Evolutionary conservation across 2,329 filamentous ascomycete genomes (phyloP), one percentile per base, ranked within the genome.

Genomic region (Alternaria gansuensis): DNA sequence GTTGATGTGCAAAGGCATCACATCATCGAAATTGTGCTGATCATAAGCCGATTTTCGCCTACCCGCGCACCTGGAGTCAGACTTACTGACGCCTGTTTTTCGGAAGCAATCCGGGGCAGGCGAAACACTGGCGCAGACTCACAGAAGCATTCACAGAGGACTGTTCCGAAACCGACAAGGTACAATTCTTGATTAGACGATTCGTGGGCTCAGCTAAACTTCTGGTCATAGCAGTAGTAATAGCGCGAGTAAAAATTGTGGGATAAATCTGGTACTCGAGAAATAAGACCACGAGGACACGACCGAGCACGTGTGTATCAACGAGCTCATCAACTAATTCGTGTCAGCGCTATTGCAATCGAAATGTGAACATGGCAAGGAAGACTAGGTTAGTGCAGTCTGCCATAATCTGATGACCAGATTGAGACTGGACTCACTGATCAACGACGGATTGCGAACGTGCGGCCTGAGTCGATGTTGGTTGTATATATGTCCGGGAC

Each of bases 401-500:
- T 21, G 41, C 14, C 39, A 49, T 41, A 31, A 36, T n/a, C 26
- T 44, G 28, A 28, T 59, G 26, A 23, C 37, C 50, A 34, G 31
- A 29, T 51, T 34, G 36, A 54, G 31, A 37, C 41, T 14, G 50
- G 46, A 55, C 46, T 50, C 33, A 49, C 17, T 49, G 55, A 46
- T 52, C 33, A 40, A 54, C 33, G 26, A 44, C 26, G 24, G 21
- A 44, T 13, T 33, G 33, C 24, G 31, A 51, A 49, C 23, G 34
- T 50, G 51, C 41, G 48, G 46, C 33, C 41, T 45, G 46, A 43
- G 46, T 54, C 29, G 51, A 49, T 21, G 45, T 29, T 46, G 28
- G 37, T 29, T 51, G 51, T 52, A 62, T 59, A 59, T 65, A 62
- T 56, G 53, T 44, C 58, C 54, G 52, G 59, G 51, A 44, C 51